Percentiles rank a stretch among this genome's conserved stretches.
Evolutionary conservation across 2,329 filamentous ascomycete species (phyloP).

Genomic region (Hortaea werneckii): DNA sequence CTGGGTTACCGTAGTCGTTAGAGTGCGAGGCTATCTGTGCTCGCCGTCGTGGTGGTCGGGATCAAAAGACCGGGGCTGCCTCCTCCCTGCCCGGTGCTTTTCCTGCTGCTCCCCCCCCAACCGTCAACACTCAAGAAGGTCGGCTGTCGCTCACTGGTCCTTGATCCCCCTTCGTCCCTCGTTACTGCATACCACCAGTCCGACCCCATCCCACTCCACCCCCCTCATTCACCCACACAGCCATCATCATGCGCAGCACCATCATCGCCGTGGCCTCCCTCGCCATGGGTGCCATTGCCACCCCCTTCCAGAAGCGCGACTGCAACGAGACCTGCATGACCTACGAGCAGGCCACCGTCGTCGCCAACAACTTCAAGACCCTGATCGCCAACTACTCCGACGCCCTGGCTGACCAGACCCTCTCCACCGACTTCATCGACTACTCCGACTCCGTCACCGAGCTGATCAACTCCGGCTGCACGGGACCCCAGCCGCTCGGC

Average conservation of each 20-base stretch:
- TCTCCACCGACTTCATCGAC: slow-evolving; percentile 19
- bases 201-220: neutral
- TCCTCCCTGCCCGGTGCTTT: neutral
- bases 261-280: slow-evolving; percentile 9
- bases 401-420: slow-evolving; percentile 11
- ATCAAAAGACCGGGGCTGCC: neutral
- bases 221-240: neutral
- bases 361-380: slow-evolving; percentile 21
- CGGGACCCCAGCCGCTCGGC: slow-evolving; percentile 13
- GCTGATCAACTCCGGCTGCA: slow-evolving; percentile 22
- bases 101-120: neutral
- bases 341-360: slow-evolving; percentile 12
- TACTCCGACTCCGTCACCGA: slow-evolving; percentile 23
- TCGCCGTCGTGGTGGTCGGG: neutral
- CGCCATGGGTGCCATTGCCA: slow-evolving; percentile 8
- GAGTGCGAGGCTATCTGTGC: neutral
- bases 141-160: neutral
- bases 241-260: slow-evolving; percentile 9
- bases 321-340: slow-evolving; percentile 17
- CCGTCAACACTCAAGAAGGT: neutral
- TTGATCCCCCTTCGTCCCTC: neutral
- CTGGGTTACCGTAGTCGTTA: neutral
- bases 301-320: slow-evolving; percentile 5
- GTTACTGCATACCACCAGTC: neutral
- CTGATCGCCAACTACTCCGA: slow-evolving; percentile 22